A percentile compares a stretch with the other conserved stretches of the same genome.
Conservation (phyloP, 2,329 filamentous ascomycete species). For the Diaporthe sp. region DNA sequence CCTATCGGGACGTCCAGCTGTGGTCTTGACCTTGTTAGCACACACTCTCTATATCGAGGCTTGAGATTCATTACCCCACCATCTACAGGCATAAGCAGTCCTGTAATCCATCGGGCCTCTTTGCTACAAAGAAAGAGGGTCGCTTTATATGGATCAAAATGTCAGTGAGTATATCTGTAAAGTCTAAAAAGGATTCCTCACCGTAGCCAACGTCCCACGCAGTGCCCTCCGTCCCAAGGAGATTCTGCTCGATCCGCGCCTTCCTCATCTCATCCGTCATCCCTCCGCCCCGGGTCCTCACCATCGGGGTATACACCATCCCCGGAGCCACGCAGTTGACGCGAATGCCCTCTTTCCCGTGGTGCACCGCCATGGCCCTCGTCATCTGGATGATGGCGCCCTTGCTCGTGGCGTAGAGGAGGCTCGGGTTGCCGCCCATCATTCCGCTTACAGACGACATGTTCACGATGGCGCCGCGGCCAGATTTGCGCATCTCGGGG, state of each 20-base stretch:
- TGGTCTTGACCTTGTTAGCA: neutral
- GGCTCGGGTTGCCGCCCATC: constrained; percentile 56
- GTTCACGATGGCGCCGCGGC: constrained; percentile 53
- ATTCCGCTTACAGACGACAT: constrained; percentile 53
- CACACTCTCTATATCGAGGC: accelerated
- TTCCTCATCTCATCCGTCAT: constrained; percentile 48
- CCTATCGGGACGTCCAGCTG: constrained; percentile 31
- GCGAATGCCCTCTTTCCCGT: constrained; percentile 57
- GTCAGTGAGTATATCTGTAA: neutral
- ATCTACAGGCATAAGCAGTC: constrained; percentile 48
- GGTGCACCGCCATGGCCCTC: constrained; percentile 58
- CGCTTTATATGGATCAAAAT: constrained; percentile 30
- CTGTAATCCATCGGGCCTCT: constrained; percentile 48
- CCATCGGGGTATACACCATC: constrained; percentile 49
- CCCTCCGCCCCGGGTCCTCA: constrained; percentile 41
- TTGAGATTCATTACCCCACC: constrained; percentile 44
- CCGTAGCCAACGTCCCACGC: constrained; percentile 49
- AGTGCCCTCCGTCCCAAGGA: constrained; percentile 47
- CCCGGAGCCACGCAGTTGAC: constrained; percentile 56
- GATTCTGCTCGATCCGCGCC: constrained; percentile 46
- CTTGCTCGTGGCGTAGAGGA: constrained; percentile 60
- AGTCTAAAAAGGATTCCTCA: constrained; percentile 3
- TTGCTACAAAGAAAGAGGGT: constrained; percentile 47
- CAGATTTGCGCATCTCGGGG: constrained; percentile 51
- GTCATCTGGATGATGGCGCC: constrained; percentile 52